Conservation (phyloP, 108 stramenopile genomes). For the Cyclotella sp. region DNA sequence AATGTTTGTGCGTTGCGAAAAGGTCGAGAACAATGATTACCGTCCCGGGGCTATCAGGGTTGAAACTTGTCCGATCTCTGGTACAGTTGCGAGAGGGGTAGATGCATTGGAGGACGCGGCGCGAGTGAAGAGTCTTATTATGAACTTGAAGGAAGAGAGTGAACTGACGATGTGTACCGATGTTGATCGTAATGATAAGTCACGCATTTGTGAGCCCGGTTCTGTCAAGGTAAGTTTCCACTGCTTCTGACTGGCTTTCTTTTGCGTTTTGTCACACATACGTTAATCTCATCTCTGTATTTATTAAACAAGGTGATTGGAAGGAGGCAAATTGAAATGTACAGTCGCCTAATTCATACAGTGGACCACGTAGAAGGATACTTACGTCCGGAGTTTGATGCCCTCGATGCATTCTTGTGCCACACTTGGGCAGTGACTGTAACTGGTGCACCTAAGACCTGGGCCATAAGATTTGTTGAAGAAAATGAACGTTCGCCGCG, state of each 20-base stretch:
- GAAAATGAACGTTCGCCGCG: slow-evolving; percentile 93
- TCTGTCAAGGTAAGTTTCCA: slow-evolving; percentile 72
- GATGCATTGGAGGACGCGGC: slow-evolving; percentile 97
- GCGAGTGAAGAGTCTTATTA: slow-evolving; percentile 90
- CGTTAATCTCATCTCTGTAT: neutral
- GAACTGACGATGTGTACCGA: slow-evolving; percentile 99
- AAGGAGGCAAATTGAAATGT: slow-evolving; percentile 98
- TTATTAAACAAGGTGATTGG: slow-evolving; percentile 76
- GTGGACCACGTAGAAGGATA: slow-evolving; percentile 99
- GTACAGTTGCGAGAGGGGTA: slow-evolving; percentile 96
- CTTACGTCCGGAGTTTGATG: slow-evolving; percentile 94
- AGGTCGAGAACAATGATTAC: slow-evolving; percentile 82
- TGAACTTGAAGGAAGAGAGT: slow-evolving; percentile 96
- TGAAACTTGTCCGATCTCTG: slow-evolving; percentile 99
- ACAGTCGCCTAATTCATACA: slow-evolving; percentile 96
- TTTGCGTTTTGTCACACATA: neutral
- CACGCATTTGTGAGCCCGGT: slow-evolving; percentile 97
- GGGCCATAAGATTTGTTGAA: slow-evolving; percentile 98
- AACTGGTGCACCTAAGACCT: slow-evolving; percentile 98
- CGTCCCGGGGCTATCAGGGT: slow-evolving; percentile 89
- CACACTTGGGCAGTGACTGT: slow-evolving; percentile 99
- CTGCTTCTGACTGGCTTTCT: neutral
- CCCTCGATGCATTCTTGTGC: slow-evolving; percentile 97
- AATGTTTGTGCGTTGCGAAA: slow-evolving; percentile 98
- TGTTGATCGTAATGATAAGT: slow-evolving; percentile 98